Evolutionary conservation across 2,329 filamentous ascomycete genomes (phyloP).

Genomic region (Penicillium sp.): DNA sequence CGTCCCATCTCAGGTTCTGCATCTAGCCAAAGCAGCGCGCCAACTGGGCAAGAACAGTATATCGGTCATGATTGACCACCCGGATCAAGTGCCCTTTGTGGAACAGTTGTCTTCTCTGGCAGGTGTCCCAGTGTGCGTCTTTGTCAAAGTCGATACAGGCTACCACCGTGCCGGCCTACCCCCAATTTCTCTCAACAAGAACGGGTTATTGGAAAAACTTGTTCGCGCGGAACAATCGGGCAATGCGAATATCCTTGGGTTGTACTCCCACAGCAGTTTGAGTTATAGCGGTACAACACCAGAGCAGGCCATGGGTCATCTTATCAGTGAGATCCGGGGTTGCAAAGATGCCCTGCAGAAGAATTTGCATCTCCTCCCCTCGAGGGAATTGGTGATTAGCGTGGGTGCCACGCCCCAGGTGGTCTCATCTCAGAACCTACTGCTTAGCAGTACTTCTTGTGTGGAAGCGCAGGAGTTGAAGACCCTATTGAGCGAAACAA

Average conservation of each 20-base stretch:
- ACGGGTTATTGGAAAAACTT: slow-evolving; percentile 32
- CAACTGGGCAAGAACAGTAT: slow-evolving; percentile 60
- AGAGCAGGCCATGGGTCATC: slow-evolving; percentile 59
- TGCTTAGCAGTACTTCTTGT: slow-evolving; percentile 42
- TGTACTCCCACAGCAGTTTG: slow-evolving; percentile 74
- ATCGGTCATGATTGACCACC: slow-evolving; percentile 70
- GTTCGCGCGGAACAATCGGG: slow-evolving; percentile 29
- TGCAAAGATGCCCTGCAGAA: slow-evolving; percentile 32
- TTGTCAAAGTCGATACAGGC: slow-evolving; percentile 75
- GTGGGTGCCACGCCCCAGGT: slow-evolving; percentile 78
- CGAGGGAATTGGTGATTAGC: slow-evolving; percentile 57
- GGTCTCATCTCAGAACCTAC: slow-evolving; percentile 64
- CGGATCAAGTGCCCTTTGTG: slow-evolving; percentile 59
- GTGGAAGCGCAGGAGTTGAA: slow-evolving; percentile 20
- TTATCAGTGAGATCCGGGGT: slow-evolving; percentile 63
- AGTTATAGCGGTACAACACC: slow-evolving; percentile 63
- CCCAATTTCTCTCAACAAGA: slow-evolving; percentile 48
- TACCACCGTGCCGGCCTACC: slow-evolving; percentile 69
- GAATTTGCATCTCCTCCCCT: slow-evolving; percentile 17
- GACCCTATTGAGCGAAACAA: slow-evolving; percentile 35
- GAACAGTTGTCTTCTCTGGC: slow-evolving; percentile 46
- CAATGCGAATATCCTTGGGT: slow-evolving; percentile 55
- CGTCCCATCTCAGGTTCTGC: slow-evolving; percentile 60
- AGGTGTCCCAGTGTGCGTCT: slow-evolving; percentile 57
- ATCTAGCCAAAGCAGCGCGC: slow-evolving; percentile 60